Evolutionary conservation across 371 early-diverging fungal species (phyloP).

Genomic region (Mucor irregularis): DNA sequence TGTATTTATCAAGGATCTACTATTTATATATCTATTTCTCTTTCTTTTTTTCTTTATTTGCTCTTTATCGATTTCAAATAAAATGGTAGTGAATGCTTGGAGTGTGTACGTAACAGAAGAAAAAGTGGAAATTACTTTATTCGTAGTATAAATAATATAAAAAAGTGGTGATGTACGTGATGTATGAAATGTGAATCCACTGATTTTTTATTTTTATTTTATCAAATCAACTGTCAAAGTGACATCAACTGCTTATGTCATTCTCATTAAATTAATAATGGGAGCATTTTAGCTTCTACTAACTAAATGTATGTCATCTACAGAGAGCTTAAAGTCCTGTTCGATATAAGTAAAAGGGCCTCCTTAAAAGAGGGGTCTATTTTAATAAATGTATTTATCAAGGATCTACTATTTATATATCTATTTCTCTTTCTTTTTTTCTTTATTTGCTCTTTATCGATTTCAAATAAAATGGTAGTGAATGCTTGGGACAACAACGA

Average conservation of each 20-base stretch:
- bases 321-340: too few relatives aligned
- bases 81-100: conserved; percentile 3
- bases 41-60: background rate
- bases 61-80: too few relatives aligned
- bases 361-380: background rate
- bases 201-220: too few relatives aligned
- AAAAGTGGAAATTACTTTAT: conserved; percentile 1
- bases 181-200: too few relatives aligned
- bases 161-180: too few relatives aligned
- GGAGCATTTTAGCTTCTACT: too few relatives aligned
- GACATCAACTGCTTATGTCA: too few relatives aligned
- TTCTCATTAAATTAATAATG: too few relatives aligned
- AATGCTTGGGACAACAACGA: conserved; percentile 9
- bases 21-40: background rate
- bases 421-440: background rate
- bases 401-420: background rate
- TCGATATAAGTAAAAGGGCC: too few relatives aligned
- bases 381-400: background rate
- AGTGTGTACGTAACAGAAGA: background rate
- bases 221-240: too few relatives aligned
- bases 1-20: background rate
- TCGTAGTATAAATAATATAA: too few relatives aligned
- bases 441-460: background rate
- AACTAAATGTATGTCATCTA: too few relatives aligned
- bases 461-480: background rate